Evolutionary conservation across 495 filamentous ascomycete species (phyloP), one percentile per base, ranked within the genome.

Genomic region (Podospora anserina): DNA sequence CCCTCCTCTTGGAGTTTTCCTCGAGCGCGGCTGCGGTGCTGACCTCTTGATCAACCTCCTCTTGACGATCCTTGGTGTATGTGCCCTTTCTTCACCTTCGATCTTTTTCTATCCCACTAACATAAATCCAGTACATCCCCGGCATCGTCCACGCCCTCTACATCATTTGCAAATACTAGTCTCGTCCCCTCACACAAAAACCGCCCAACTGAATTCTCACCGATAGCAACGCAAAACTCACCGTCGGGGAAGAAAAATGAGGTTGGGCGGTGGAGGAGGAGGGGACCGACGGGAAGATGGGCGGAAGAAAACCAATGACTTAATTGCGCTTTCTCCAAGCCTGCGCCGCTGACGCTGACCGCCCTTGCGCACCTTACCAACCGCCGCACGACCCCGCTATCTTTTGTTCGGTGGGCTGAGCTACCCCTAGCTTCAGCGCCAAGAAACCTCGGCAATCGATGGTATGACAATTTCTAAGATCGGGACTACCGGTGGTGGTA

Each of bases 31-130:
- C 74, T 97, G 94, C 82, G 90, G 90, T 75, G 86, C 88, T 64
- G 92, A 97, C 78, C 80, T 98, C 67, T 81, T 92, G 72, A 93
- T 98, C 87, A 97, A 97, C 84, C 92, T 97, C 83, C 86, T 89
- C 71, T 84, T 97, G 75, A 97, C 94, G 57, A 86, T 93, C 73
- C 85, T 97, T 73, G 90, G 90, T 67, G 76, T 93, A 88, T 75
- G 85, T 89, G 59, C 34, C 58, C 49, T 53, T 57, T 39, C 15
- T 53, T 11, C 18, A 13, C 16, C 60, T n/a, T 32, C 16, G 23
- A 20, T 13, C 30, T 49, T 49, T 18, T n/a, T 19, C 61, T 32
- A 26, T 3, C 23, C 32, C 11, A 65, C 53, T 54, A 54, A 70
- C 65, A 59, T 27, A 23, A 6, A 54, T 18, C 54, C 64, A 77